These are phyloP conservation scores for Septoria petroselini DNA, from an alignment of 2,329 filamentous ascomycete species.

Conservation along the genomic window DNA sequence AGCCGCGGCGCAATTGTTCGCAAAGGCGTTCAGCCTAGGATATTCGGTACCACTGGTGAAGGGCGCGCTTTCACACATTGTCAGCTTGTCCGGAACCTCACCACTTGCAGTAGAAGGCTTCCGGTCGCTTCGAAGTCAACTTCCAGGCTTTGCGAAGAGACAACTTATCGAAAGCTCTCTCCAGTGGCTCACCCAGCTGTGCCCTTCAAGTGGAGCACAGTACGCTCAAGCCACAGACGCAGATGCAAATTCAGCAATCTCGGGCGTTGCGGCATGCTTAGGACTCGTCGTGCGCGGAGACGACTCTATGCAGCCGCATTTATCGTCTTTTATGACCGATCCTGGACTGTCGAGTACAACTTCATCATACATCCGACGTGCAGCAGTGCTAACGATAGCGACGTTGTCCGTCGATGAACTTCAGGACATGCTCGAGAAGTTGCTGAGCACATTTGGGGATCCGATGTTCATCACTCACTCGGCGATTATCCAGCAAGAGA, in stretches of 20 bases:
- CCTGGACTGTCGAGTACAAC: constrained; percentile 24
- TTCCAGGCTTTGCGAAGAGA: constrained; percentile 40
- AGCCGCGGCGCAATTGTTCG: constrained; percentile 44
- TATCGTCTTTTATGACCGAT: constrained; percentile 29
- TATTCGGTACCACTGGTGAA: constrained; percentile 49
- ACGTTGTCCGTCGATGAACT: constrained; percentile 29
- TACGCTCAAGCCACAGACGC: background rate
- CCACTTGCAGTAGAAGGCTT: background rate
- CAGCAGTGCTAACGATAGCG: constrained; percentile 31
- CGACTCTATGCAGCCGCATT: constrained; percentile 19
- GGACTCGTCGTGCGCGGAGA: constrained; percentile 21
- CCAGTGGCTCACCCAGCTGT: constrained; percentile 29
- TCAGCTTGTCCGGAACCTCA: background rate
- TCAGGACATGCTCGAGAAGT: constrained; percentile 64
- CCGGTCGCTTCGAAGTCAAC: constrained; percentile 8
- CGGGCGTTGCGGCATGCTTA: constrained; percentile 20
- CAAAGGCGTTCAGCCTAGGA: constrained; percentile 66
- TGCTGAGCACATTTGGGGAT: constrained; percentile 74
- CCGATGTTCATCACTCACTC: constrained; percentile 82
- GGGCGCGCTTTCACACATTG: constrained; percentile 8
- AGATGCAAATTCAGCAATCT: constrained; percentile 2
- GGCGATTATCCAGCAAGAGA: constrained; percentile 84
- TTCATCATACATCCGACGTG: constrained; percentile 29
- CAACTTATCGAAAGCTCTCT: constrained; percentile 41
- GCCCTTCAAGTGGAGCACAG: background rate